Base-by-base conservation (phyloP, 2,329 filamentous ascomycete genomes). In the Fusarium floridanum region DNA sequence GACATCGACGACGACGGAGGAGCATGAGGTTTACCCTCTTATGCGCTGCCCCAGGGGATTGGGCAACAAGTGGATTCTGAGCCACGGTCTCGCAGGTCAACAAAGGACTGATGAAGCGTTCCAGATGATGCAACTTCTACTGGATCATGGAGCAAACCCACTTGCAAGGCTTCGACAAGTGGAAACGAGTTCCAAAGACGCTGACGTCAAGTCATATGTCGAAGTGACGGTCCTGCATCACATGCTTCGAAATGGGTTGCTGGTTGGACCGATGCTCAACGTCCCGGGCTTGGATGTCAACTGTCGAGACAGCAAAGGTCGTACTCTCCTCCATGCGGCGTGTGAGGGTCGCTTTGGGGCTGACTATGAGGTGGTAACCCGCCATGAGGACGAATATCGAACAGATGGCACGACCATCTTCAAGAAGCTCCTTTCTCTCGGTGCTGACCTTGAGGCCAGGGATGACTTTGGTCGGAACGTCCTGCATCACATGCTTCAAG, bases 111-210 rank as follows among this genome's bases (percentile, higher is more conserved):
- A 55, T 7, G 17, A 32, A 1, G 48, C 27, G 11, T 55, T 55
- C 20, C 27, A 7, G 27, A 55, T 78, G 14, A 48, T 78, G 20
- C 53, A 67, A 4, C 8, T 74, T 2, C 56, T 81, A 4, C 61
- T 82, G 16, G 64, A 73, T 1, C 71, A 79, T 36, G 80, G 80
- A 3, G 79, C 77, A 1, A 66, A 80, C 59, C 80, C 78, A 1
- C 78, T 77, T 27, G 73, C 68, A 10, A 72, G 62, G 8, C 75
- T 76, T 20, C 16, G 56, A 29, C 36, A 24, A 14, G n/a, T 39
- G 17, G 20, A 27, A 20, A 8, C 9, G 53, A 41, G 11, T 39
- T 37, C 20, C 6, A n/a, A 43, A 22, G 59, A 6, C 7, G 6
- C 7, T 6, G 17, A 32, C 10, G 17, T 16, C 17, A 20, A 41